These are phyloP conservation scores for Aspergillus piperis DNA, from an alignment of 2,329 filamentous ascomycete species.

Conservation along the genomic window DNA sequence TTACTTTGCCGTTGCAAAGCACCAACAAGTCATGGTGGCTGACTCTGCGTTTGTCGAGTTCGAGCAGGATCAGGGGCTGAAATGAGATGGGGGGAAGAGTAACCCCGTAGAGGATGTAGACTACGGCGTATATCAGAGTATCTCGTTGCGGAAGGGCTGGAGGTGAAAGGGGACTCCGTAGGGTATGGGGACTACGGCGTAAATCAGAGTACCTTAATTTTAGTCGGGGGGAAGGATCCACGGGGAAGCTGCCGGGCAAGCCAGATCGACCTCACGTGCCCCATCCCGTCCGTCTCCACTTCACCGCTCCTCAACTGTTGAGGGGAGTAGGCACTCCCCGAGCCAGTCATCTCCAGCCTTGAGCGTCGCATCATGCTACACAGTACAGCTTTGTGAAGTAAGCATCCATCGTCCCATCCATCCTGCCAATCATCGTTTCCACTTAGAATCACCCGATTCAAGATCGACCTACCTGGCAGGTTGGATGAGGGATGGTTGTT, in stretches of 20 bases:
- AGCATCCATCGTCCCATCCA: background rate
- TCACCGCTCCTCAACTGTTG: slow-evolving; percentile 26
- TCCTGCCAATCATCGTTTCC: slow-evolving; percentile 1
- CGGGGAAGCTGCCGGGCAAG: slow-evolving; percentile 11
- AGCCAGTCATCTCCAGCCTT: background rate
- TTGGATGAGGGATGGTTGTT: background rate
- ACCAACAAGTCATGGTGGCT: slow-evolving; percentile 1
- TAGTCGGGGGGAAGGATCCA: slow-evolving; percentile 8
- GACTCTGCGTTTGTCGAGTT: background rate
- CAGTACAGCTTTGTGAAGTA: background rate
- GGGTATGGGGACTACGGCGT: slow-evolving; percentile 10
- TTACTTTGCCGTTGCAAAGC: background rate
- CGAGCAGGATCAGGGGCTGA: slow-evolving; percentile 5
- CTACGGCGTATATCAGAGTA: slow-evolving; percentile 11
- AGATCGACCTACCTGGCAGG: background rate
- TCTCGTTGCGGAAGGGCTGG: background rate
- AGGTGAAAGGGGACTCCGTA: background rate
- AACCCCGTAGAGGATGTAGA: slow-evolving; percentile 5
- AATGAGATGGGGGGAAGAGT: background rate
- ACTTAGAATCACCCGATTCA: slow-evolving; percentile 2
- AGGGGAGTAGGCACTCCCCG: background rate
- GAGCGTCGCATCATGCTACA: slow-evolving; percentile 2
- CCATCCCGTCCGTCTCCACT: slow-evolving; percentile 11
- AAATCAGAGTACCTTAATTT: slow-evolving; percentile 12
- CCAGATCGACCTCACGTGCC: slow-evolving; percentile 20